Evolutionary conservation across 202 grass and related monocot species (phyloP), one percentile per base, ranked within the genome.

Genomic region (Setaria viridis): DNA sequence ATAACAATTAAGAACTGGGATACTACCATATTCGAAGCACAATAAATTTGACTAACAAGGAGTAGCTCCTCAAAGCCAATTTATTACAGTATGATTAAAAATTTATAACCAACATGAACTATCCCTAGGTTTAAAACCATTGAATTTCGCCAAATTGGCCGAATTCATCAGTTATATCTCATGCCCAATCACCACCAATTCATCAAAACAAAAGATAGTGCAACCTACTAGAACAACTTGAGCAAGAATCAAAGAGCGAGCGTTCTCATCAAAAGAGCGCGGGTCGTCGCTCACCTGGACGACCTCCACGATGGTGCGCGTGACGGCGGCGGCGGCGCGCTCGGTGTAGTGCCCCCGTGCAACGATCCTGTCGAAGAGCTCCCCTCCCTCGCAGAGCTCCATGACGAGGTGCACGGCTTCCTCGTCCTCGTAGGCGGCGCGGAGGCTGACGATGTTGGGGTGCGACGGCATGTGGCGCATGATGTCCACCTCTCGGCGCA

Each of bases 301-400:
- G 34, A 97, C 95, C 88, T 97, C 90, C 8, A 94, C 95, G 56
- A 97, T 94, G 82, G 92, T 94, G 41, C 87, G 88, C 54, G 78
- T 94, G 79, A 97, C 89, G 45, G 59, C 80, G 9, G 90, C 90
- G 1, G 95, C 95, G 4, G 88, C 92, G 48, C 91, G 85, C 82
- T 97, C 95, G 39, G 90, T 94, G 84, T 94, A 97, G 86, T 93
- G 90, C 0, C 92, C 95, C 12, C 85, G 72, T 3, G 92, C 92
- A 34, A 93, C 92, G 71, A 98, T 98, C 84, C 95, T 68, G 73
- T 98, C 95, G 80, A 98, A 98, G 71, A 98, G 93, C 89, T 98
- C 95, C n/a, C 95, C 95, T 63, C 95, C 95, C 88, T 95, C 92
- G 55, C 95, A 98, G 66, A 98, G 92, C 91, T 98, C 95, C 95